Base-by-base conservation (phyloP, 768 basidiomycete species). In the Kwoniella heveanensis region DNA sequence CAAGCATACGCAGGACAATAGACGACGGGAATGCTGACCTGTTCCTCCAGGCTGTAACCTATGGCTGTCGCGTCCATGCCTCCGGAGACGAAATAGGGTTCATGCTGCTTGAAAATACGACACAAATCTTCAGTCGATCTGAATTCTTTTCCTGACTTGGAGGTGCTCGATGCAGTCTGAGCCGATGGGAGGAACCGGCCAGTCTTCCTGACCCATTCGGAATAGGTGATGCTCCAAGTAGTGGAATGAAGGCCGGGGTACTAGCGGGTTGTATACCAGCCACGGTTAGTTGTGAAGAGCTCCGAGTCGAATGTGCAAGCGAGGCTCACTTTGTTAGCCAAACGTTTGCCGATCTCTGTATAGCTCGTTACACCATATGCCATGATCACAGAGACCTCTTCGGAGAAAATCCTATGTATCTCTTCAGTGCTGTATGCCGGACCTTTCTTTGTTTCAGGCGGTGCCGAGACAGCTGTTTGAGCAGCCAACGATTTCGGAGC, bases 221-320 rank as follows among this genome's bases (percentile, higher is more conserved):
- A 30, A 25, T 60, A 60, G n/a, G 53, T 8, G 26, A 60, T 25
- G 30, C 21, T 37, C 61, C 61, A 62, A 13, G 61, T 62, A 6
- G n/a, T 36, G 1, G 32, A 21, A 12, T 52, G 47, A 37, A 30
- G 39, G 12, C 13, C 25, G 9, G 46, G 54, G 27, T 62, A 54
- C 61, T 62, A 36, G 1, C 12, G n/a, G 17, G 17, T 10, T 9
- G 9, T 44, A 19, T 17, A 17, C 39, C 39, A 32, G 13, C 5
- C 32, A 32, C 7, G 13, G 13, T 32, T 13, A 32, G 32, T n/a
- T 13, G 32, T 25, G 6, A 5, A 48, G n/a, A 48, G 47, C 17
- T n/a, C 19, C 47, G 7, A n/a, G 17, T 32, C 13, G 32, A 32
- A 13, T 32, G 13, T 44, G 6, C 39, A 44, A 44, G 6, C 10